These are phyloP conservation scores for Claviceps monticola DNA, from an alignment of 2,329 filamentous ascomycete species.

Conservation along the genomic window DNA sequence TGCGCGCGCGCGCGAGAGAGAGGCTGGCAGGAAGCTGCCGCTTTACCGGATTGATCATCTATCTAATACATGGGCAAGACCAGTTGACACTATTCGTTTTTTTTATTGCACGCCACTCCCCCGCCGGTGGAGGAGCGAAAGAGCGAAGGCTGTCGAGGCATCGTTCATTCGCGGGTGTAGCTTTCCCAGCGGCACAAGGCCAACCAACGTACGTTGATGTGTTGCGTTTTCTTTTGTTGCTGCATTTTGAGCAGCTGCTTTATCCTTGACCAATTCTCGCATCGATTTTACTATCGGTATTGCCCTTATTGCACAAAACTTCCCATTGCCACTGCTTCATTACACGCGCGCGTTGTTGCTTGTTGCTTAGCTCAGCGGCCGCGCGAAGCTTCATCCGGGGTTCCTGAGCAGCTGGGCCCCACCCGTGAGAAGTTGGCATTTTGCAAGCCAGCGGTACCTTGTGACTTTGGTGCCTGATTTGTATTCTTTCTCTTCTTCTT, in stretches of 20 bases:
- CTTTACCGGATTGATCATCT: neutral
- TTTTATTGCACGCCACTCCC: neutral
- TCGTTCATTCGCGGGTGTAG: too few relatives aligned
- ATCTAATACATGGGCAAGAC: neutral
- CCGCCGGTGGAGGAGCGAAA: too few relatives aligned
- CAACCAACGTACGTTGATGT: neutral
- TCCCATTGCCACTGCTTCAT: too few relatives aligned
- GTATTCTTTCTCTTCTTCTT: neutral
- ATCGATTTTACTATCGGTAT: neutral
- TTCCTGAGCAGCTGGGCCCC: neutral
- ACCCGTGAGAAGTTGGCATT: neutral
- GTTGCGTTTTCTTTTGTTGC: neutral
- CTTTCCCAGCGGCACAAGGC: neutral
- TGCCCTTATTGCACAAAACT: neutral
- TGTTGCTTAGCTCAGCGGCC: neutral
- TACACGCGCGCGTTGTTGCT: neutral
- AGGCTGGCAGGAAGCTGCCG: neutral
- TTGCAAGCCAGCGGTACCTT: too few relatives aligned
- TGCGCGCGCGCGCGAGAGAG: too few relatives aligned
- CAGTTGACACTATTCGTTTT: neutral
- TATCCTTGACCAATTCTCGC: neutral
- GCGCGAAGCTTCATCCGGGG: neutral
- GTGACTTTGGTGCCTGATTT: too few relatives aligned
- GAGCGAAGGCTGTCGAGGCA: too few relatives aligned
- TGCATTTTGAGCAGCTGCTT: neutral